These are phyloP conservation scores for Chlorella ohadii DNA, from an alignment of 139 green algal genomes.

Conservation along the genomic window DNA sequence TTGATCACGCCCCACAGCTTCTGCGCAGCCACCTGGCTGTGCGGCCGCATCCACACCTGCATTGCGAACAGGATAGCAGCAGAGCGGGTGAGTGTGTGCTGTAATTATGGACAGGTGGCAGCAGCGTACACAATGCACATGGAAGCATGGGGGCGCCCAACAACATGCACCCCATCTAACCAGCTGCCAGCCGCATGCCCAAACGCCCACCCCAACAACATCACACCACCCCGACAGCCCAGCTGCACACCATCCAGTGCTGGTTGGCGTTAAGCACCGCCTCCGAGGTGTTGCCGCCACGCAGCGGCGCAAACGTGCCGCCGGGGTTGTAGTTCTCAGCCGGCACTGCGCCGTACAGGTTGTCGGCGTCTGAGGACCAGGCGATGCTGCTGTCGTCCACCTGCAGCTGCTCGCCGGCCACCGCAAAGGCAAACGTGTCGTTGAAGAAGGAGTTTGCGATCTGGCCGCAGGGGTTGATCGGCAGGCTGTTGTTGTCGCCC, in stretches of 20 bases:
- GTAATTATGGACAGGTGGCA: background rate
- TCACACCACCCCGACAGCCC: background rate
- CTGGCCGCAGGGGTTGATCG: conserved; percentile 94
- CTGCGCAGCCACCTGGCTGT: conserved; percentile 63
- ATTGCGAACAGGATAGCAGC: background rate
- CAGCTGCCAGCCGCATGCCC: too few relatives aligned
- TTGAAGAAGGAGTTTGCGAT: conserved; percentile 96
- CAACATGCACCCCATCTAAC: too few relatives aligned
- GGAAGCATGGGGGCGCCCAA: background rate
- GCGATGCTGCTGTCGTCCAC: conserved; percentile 71
- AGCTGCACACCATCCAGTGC: conserved; percentile 81
- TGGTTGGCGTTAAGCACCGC: conserved; percentile 74
- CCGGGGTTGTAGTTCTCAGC: conserved; percentile 81
- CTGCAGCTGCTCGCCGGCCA: background rate
- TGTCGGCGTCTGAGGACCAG: conserved; percentile 72
- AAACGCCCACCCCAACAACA: too few relatives aligned
- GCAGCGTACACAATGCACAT: background rate
- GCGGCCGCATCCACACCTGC: conserved; percentile 91
- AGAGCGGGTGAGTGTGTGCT: background rate
- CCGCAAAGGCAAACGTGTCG: conserved; percentile 73
- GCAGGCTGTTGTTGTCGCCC: conserved; percentile 29
- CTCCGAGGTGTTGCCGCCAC: conserved; percentile 69
- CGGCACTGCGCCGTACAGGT: conserved; percentile 71
- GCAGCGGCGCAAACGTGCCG: conserved; percentile 24
- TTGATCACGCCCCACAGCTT: conserved; percentile 84